Evolutionary conservation across 495 filamentous ascomycete genomes (phyloP), one percentile per base, ranked within the genome.

Genomic region (Xylaria flabelliformis): DNA sequence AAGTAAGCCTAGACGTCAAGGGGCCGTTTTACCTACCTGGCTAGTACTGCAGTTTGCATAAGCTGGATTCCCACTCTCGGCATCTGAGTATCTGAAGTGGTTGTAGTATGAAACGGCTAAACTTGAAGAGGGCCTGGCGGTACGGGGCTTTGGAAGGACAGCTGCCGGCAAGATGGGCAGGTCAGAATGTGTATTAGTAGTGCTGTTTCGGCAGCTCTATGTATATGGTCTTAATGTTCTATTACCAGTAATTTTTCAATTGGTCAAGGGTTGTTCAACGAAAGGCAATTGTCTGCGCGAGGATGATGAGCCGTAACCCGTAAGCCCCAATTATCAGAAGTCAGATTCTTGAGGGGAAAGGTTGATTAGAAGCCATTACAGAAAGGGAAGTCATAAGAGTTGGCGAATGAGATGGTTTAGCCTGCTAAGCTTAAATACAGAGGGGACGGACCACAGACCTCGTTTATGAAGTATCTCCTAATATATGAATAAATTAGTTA

Each of bases 291-390:
- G 21, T 50, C 19, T n/a, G 19, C 46, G 46, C 46, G 46, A 50
- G 46, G 17, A 50, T 5, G 7, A 9, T 26, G 26, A 55, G 51
- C 51, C 50, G 50, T 53, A 53, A 53, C 12, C 5, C 26, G 29
- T 34, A 58, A 58, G 55, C 55, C 55, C 55, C 17, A 59, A 59
- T 29, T 32, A 61, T n/a, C 10, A 61, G 56, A n/a, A 21, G 56
- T 21, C 19, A n/a, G 29, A 12, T 36, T 32, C 55, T 26, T 24
- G 12, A 53, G 26, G 53, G 26, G 26, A 26, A 15, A 17, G 26
- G 3, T 56, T 56, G 53, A 32, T 17, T 7, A 29, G 17, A 39
- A 61, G 13, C 56, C 34, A 61, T 34, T 8, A 61, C 17, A 39
- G 56, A 59, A 59, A 59, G 17, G 32, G 17, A 21, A 39, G 29